Evolutionary conservation across 1,284 basidiomycete genomes (phyloP), one percentile per base, ranked within the genome.

Genomic region (Papiliotrema fonsecae): DNA sequence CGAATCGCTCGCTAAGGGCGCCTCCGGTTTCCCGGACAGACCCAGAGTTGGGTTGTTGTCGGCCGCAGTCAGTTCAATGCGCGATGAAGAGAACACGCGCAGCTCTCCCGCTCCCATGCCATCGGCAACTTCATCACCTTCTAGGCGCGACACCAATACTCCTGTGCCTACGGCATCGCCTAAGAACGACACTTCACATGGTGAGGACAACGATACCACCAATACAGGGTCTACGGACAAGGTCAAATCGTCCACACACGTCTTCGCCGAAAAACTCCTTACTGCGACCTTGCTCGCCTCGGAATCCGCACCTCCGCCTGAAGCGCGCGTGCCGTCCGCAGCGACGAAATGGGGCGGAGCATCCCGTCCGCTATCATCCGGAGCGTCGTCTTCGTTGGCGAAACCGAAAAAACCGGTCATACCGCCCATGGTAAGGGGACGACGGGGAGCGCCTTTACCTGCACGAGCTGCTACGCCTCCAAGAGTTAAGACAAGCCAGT

Each of bases 71-170:
- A 58, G 56, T 36, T 56, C 55, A 21, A 52, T 57, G 26, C 40
- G 60, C 30, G 60, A 62, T 35, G 60, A 62, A 39, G 57, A 52
- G 34, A 31, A 42, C 21, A 39, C 39, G 37, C 38, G 31, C 7
- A 25, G 25, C 18, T n/a, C n/a, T n/a, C n/a, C n/a, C n/a, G n/a
- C n/a, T n/a, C n/a, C n/a, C n/a, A n/a, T n/a, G n/a, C 47, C 22
- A 19, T 39, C 26, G 36, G 18, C n/a, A 26, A n/a, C 30, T n/a
- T 40, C 36, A 16, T 36, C 9, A 7, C 26, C 26, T 32, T 6
- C 26, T 18, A n/a, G 26, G 28, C 28, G 18, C 41, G 26, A 30
- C 10, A 26, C 11, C 21, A 6, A 41, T 9, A 14, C 19, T 18
- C n/a, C n/a, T n/a, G n/a, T n/a, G n/a, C n/a, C n/a, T n/a, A n/a